Base-by-base conservation (phyloP, 352 stramenopile species). In the Lagenidium giganteum region DNA sequence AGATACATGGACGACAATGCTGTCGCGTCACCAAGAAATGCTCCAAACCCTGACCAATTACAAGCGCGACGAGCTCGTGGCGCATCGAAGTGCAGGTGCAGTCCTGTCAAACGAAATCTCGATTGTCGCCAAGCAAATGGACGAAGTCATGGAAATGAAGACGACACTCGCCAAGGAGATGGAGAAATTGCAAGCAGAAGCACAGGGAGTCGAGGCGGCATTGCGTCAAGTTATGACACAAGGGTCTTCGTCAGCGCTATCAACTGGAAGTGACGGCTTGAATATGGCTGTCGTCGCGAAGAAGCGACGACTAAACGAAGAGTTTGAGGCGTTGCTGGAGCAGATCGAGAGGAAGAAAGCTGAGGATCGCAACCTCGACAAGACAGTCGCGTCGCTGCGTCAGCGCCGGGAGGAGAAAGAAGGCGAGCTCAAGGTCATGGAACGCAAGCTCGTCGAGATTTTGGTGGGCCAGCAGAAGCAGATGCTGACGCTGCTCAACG, bases 391-490 rank as follows among this genome's bases (percentile, higher is more conserved):
- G 8, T 66, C 66, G 17, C 58, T 93, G 34, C 64, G 74, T 14
- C 31, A 62, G 21, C 64, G 68, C 11, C 37, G 69, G 23, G 70
- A 87, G 42, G 64, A 72, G n/a, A 93, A 93, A 57, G 78, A 93
- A 46, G 46, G 63, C 12, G 75, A 90, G 58, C 77, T 93, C 63
- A 78, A 85, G 21, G 48, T 25, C 20, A 72, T 90, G 61, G 80
- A 93, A 49, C 68, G 80, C 29, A 82, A 88, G 46, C 58, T 93
- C 13, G 80, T 93, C 2, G 73, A 90, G 59, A 88, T 93, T 31
- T 57, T 93, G 17, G 78, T 93, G 17, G 72, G 87, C 13, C 80
- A 93, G 60, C 80, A 93, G 32, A 93, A 89, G 41, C 70, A 87
- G 43, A 64, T 93, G 69, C 51, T 90, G 12, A 20, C 45, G 17